These are phyloP conservation scores for Hapsidospora chrysogenum DNA, from an alignment of 495 filamentous ascomycete genomes.

Conservation along the genomic window DNA sequence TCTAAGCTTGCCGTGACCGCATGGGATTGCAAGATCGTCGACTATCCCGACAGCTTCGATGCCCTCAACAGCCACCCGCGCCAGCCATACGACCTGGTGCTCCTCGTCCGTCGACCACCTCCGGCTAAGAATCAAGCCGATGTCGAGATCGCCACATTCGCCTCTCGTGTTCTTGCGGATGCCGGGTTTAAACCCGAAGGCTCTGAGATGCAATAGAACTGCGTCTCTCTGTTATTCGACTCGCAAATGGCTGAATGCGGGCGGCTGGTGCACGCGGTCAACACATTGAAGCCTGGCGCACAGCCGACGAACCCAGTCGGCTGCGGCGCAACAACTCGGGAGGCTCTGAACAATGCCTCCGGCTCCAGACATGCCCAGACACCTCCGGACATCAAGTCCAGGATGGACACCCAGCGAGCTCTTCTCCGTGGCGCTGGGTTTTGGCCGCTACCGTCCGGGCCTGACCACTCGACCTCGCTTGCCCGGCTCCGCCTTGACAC, in stretches of 20 bases:
- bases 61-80: background rate
- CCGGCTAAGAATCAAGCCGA: background rate
- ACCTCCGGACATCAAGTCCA: background rate
- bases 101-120: background rate
- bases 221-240: background rate
- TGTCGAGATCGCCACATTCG: background rate
- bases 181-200: background rate
- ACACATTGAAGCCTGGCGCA: background rate
- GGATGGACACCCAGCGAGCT: slow-evolving; percentile 1
- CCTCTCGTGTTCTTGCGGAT: background rate
- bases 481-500: too few relatives aligned
- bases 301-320: background rate
- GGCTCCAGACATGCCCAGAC: background rate
- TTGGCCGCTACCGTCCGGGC: background rate
- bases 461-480: background rate
- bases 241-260: background rate
- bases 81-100: background rate
- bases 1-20: background rate
- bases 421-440: slow-evolving; percentile 2
- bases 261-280: background rate
- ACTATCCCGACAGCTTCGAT: background rate
- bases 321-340: background rate
- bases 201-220: background rate
- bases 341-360: background rate
- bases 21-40: background rate